Conservation (phyloP, 345 rosid genomes). For the Hypericum androsaemum region DNA sequence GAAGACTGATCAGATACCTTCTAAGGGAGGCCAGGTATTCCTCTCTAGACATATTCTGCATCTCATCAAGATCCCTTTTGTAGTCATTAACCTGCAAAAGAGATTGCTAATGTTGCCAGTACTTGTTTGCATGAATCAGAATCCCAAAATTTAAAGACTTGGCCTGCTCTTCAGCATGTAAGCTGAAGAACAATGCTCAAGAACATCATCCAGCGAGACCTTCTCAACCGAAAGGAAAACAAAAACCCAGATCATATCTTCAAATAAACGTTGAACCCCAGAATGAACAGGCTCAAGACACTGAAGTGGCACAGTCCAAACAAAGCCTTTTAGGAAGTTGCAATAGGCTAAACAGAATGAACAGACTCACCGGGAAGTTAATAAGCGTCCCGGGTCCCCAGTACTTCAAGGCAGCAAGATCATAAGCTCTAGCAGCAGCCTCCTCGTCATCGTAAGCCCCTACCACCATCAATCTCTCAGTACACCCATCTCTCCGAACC, state of each 20-base stretch:
- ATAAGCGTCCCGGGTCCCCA: slow-evolving; percentile 99
- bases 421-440: slow-evolving; percentile 99
- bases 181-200: slow-evolving; percentile 2
- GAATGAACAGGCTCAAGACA: background rate
- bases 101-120: too few species aligned
- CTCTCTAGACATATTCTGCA: slow-evolving; percentile 92
- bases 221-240: too few species aligned
- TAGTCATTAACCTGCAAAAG: slow-evolving; percentile 70
- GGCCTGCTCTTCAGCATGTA: too few species aligned
- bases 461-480: slow-evolving; percentile 22
- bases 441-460: slow-evolving; percentile 99
- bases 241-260: too few species aligned
- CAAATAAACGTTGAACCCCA: too few species aligned
- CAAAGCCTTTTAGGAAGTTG: background rate
- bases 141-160: too few species aligned
- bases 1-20: slow-evolving; percentile 33
- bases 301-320: background rate
- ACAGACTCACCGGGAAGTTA: slow-evolving; percentile 72
- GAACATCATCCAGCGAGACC: background rate
- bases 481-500: slow-evolving; percentile 7
- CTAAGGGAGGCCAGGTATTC: slow-evolving; percentile 93
- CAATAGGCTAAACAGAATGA: background rate
- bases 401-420: slow-evolving; percentile 94
- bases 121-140: too few species aligned
- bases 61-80: slow-evolving; percentile 91